Conservation (phyloP, 305 asterid species). For the Fraxinus greggii region DNA sequence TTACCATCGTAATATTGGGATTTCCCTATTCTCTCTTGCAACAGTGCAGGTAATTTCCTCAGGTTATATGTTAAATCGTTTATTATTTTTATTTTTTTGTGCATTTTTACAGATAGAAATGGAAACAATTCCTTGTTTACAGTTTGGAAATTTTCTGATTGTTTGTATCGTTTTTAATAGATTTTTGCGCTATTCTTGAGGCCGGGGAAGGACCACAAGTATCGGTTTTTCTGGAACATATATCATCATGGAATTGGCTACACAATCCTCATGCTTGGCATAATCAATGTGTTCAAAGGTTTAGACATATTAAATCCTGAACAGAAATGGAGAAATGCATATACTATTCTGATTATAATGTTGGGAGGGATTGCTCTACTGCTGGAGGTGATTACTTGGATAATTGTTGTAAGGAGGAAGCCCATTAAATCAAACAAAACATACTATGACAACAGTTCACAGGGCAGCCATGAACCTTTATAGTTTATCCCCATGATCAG, state of each 20-base stretch:
- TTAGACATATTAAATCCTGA: slow-evolving; percentile 56
- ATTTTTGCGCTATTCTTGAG: slow-evolving; percentile 68
- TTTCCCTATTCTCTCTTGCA: slow-evolving; percentile 65
- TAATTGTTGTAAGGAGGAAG: slow-evolving; percentile 50
- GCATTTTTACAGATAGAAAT: too few relatives aligned
- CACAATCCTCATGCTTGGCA: slow-evolving; percentile 49
- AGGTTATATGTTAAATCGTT: too few relatives aligned
- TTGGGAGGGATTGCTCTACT: slow-evolving; percentile 39
- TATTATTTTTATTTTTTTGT: too few relatives aligned
- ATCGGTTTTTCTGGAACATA: slow-evolving; percentile 74
- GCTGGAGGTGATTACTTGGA: slow-evolving; percentile 47
- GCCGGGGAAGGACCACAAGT: slow-evolving; percentile 78
- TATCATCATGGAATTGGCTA: slow-evolving; percentile 80
- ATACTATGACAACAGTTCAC: slow-evolving; percentile 40
- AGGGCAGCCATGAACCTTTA: slow-evolving; percentile 32
- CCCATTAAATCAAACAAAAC: slow-evolving; percentile 32
- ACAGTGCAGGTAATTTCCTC: slow-evolving; percentile 64
- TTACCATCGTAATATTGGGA: slow-evolving; percentile 70
- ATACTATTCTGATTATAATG: slow-evolving; percentile 38
- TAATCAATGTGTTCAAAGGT: slow-evolving; percentile 78
- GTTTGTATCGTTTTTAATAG: slow-evolving; percentile 22
- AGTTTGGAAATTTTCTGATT: too few relatives aligned
- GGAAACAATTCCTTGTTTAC: too few relatives aligned
- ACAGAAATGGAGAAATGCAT: slow-evolving; percentile 63
- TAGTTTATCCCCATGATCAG: not conserved